Conservation (phyloP, 2,329 filamentous ascomycete species). For the Cercospora sp. region DNA sequence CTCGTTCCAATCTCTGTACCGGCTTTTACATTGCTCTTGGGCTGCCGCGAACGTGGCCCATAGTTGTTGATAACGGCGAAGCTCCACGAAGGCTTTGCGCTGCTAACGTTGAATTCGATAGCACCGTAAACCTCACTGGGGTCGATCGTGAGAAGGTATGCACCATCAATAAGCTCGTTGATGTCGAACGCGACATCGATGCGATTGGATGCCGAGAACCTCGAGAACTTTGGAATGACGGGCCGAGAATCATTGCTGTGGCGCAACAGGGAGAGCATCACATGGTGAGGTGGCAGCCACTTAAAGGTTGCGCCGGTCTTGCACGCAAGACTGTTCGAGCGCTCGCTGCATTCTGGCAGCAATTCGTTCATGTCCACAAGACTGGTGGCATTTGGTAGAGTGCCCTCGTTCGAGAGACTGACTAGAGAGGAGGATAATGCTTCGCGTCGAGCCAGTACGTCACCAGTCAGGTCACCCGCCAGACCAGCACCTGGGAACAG, state of each 20-base stretch:
- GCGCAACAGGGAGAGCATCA: conserved; percentile 33
- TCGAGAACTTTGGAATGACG: conserved; percentile 8
- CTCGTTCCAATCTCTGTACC: conserved; percentile 32
- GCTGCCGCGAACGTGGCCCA: conserved; percentile 7
- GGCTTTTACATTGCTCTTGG: conserved; percentile 29
- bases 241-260: conserved; percentile 8
- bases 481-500: background rate
- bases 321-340: background rate
- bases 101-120: conserved; percentile 28
- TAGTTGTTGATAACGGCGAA: conserved; percentile 32
- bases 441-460: conserved; percentile 23
- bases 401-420: conserved; percentile 15
- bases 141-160: conserved; percentile 33
- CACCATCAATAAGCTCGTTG: conserved; percentile 34
- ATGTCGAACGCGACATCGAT: conserved; percentile 24
- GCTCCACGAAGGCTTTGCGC: conserved; percentile 25
- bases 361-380: conserved; percentile 32
- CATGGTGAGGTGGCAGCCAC: conserved; percentile 26
- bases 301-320: conserved; percentile 10
- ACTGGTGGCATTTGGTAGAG: conserved; percentile 20
- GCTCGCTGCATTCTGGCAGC: conserved; percentile 23
- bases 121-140: conserved; percentile 31
- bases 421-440: conserved; percentile 26
- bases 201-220: conserved; percentile 16
- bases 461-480: background rate